phyloP scores from a whole-genome alignment of 495 filamentous ascomycete genomes.

The Daldinia childiae region DNA sequence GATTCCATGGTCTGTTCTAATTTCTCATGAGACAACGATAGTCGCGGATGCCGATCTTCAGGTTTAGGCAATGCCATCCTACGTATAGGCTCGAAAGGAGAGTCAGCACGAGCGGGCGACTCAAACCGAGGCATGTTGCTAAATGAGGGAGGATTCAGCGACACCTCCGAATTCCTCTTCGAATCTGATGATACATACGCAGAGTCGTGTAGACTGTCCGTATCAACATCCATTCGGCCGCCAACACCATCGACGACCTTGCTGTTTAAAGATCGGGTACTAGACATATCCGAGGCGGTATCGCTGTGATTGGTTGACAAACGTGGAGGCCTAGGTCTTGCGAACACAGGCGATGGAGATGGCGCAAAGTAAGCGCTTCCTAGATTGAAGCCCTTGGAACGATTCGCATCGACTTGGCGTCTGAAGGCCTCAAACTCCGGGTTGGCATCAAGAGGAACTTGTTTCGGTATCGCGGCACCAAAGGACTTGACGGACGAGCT shows the following conservation, averaged over 20 bases:
- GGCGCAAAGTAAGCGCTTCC: conserved; percentile 57
- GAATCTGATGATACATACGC: conserved; percentile 60
- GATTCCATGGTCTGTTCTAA: conserved; percentile 33
- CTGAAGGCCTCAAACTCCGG: conserved; percentile 80
- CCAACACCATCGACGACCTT: conserved; percentile 29
- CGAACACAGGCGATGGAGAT: conserved; percentile 44
- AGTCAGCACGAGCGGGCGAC: conserved; percentile 51
- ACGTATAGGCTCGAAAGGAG: conserved; percentile 48
- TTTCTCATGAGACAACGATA: conserved; percentile 56
- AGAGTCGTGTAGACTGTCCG: conserved; percentile 53
- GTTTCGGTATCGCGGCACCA: conserved; percentile 71
- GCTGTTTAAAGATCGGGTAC: conserved; percentile 29
- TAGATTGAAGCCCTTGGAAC: conserved; percentile 60
- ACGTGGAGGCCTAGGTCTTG: conserved; percentile 51
- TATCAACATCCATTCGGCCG: conserved; percentile 44
- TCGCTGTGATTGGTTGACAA: conserved; percentile 54
- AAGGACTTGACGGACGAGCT: conserved; percentile 74
- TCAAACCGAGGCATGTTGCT: conserved; percentile 48
- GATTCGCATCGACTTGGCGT: conserved; percentile 71
- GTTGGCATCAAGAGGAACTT: conserved; percentile 75
- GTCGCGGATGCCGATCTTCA: conserved; percentile 61
- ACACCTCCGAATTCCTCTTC: conserved; percentile 57
- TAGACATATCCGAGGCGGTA: conserved; percentile 43
- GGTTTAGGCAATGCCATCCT: conserved; percentile 49
- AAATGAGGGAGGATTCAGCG: conserved; percentile 50